phyloP scores from a whole-genome alignment of 1,284 basidiomycete genomes.

The Heterobasidion parviporum region DNA sequence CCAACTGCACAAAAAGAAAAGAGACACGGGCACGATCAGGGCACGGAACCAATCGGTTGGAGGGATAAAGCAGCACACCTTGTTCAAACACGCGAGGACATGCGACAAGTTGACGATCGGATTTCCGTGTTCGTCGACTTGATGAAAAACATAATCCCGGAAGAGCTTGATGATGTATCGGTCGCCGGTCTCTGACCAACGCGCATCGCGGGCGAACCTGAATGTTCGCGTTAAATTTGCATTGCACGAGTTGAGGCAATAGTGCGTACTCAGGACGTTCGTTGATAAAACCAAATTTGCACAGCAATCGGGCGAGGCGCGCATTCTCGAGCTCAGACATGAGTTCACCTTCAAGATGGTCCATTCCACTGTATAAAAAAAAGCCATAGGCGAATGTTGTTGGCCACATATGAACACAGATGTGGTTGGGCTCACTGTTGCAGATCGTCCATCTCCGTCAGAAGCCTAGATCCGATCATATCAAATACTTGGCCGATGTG shows the following conservation, averaged over 20 bases:
- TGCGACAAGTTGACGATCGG: slow-evolving; percentile 89
- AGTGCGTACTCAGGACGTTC: slow-evolving; percentile 87
- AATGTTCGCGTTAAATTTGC: not conserved
- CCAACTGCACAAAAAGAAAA: slow-evolving; percentile 49
- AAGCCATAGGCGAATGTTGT: not conserved
- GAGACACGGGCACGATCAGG: not conserved
- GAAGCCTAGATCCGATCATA: slow-evolving; percentile 67
- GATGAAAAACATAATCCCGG: slow-evolving; percentile 97
- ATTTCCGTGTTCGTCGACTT: slow-evolving; percentile 85
- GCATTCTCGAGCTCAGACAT: slow-evolving; percentile 95
- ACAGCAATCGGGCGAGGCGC: slow-evolving; percentile 83
- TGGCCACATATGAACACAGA: not conserved
- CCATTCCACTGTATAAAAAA: slow-evolving; percentile 49
- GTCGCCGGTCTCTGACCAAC: slow-evolving; percentile 98
- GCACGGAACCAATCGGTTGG: not conserved
- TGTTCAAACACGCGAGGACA: slow-evolving; percentile 87
- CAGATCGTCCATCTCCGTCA: slow-evolving; percentile 80
- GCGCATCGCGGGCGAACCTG: slow-evolving; percentile 89
- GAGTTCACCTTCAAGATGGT: slow-evolving; percentile 80
- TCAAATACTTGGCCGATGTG: slow-evolving; percentile 76
- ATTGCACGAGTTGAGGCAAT: not conserved
- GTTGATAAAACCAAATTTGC: slow-evolving; percentile 97
- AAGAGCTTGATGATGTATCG: slow-evolving; percentile 98
- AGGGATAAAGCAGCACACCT: slow-evolving; percentile 39
- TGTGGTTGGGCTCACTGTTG: slow-evolving; percentile 47